Evolutionary conservation across 2,329 filamentous ascomycete species (phyloP), one percentile per base, ranked within the genome.

Genomic region (Atkinsonella texensis): DNA sequence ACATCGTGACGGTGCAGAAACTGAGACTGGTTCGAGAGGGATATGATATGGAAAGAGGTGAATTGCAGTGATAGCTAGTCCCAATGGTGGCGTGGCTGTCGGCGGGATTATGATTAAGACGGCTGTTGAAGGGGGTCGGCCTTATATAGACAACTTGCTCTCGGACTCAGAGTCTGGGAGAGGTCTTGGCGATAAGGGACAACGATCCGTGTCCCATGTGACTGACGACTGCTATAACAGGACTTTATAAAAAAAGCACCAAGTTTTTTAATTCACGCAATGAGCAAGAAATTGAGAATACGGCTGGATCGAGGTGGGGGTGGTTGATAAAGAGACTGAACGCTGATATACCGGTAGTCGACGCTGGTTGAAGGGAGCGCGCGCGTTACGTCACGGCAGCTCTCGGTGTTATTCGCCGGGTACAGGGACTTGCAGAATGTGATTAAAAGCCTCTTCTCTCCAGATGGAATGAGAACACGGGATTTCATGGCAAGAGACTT

Each of bases 1-100:
- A 81, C 77, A 81, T 79, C 53, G 31, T 70, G 61, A 52, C 43
- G 47, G n/a, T 6, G 23, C 32, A n/a, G 28, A 13, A 15, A 32
- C 3, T 38, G 15, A 38, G 11, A 38, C 28, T 28, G 28, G 28
- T 8, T 28, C 28, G 12, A 33, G 33, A 20, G 23, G 11, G 35
- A 8, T 40, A 6, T 17, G 46, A 18, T 38, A 17, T 38, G 40
- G 40, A 42, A 8, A 42, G 10, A 42, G 40, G 7, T 1, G 28
- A 8, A 28, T 38, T 38, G 4, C 4, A 15, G 11, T 2, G 35
- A 23, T 23, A 7, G 28, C 1, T 28, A 28, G 28, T 28, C 28
- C 28, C 28, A 28, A 28, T 1, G 28, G 28, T 28, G 20, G 20
- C n/a, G 28, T 28, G 20, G 20, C 20, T 23, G 20, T 3, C 20